phyloP scores from a whole-genome alignment of 2,329 filamentous ascomycete species.

The Aotearoamyces nothofagi region DNA sequence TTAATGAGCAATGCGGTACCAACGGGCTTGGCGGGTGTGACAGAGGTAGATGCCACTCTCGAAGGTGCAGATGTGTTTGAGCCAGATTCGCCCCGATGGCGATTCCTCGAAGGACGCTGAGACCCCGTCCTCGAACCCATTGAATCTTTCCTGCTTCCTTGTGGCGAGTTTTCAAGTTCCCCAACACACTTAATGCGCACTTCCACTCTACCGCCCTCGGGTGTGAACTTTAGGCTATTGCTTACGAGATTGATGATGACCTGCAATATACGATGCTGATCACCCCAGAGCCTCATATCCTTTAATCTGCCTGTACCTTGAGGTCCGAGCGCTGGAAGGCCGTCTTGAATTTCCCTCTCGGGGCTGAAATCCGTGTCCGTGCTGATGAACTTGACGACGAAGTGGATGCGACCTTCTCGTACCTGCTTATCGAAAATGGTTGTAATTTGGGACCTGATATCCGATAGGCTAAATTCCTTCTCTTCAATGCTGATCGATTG shows the following conservation, averaged over 20 bases:
- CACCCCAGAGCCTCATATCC: conserved; percentile 81
- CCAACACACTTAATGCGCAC: conserved; percentile 62
- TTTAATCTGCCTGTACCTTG: conserved; percentile 53
- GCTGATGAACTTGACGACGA: conserved; percentile 57
- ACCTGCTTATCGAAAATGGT: conserved; percentile 88
- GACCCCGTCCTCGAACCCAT: conserved; percentile 11
- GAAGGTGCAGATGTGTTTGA: conserved; percentile 33
- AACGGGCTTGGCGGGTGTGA: conserved; percentile 14
- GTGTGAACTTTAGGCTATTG: conserved; percentile 86
- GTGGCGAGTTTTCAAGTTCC: conserved; percentile 25
- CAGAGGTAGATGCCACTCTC: conserved; percentile 17
- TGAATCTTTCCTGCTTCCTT: conserved; percentile 13
- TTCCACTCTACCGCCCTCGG: conserved; percentile 56
- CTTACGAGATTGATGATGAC: conserved; percentile 89
- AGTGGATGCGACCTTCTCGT: conserved; percentile 59
- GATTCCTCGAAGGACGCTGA: conserved; percentile 7
- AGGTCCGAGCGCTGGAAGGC: conserved; percentile 44
- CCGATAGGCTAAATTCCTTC: conserved; percentile 71
- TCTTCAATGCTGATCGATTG: conserved; percentile 71
- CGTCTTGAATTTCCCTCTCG: conserved; percentile 6
- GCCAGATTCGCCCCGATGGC: conserved; percentile 13
- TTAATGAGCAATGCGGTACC: conserved; percentile 47
- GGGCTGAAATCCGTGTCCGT: conserved; percentile 18
- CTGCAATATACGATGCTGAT: conserved; percentile 79
- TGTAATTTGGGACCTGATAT: conserved; percentile 67